These are phyloP conservation scores for Pharnaceum exiguum DNA, from an alignment of 148 eudicot genomes.

Conservation along the genomic window DNA sequence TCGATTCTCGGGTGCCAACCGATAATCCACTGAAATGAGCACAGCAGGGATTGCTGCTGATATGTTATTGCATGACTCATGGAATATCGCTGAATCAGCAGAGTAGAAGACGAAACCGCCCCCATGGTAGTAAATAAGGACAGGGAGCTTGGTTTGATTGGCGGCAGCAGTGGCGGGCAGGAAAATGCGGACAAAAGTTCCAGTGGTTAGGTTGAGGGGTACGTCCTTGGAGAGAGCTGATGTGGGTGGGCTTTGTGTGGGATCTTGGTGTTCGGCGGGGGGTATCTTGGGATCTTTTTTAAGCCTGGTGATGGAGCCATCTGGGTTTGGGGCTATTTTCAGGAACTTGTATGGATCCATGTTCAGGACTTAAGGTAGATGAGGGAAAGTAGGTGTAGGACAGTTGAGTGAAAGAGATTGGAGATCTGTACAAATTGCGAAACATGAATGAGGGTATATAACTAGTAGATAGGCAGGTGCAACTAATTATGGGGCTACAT, in stretches of 20 bases:
- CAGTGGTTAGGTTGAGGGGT: constrained; percentile 39
- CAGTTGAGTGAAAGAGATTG: too few relatives aligned
- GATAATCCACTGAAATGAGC: constrained; percentile 62
- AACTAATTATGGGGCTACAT: constrained; percentile 8
- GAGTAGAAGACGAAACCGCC: constrained; percentile 73
- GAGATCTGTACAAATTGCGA: too few relatives aligned
- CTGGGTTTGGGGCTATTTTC: constrained; percentile 54
- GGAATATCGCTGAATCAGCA: constrained; percentile 44
- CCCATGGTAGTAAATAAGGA: constrained; percentile 66
- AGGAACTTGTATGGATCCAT: constrained; percentile 67
- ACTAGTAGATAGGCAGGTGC: constrained; percentile 1
- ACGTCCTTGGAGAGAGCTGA: constrained; percentile 56
- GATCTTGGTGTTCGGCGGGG: constrained; percentile 20
- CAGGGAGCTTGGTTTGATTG: constrained; percentile 40
- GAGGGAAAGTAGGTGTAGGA: background rate
- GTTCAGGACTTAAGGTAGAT: background rate
- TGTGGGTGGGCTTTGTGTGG: background rate
- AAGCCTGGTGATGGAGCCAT: constrained; percentile 56
- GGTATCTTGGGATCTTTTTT: constrained; percentile 22
- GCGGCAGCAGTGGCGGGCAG: constrained; percentile 24
- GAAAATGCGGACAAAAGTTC: constrained; percentile 66
- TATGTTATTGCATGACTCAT: constrained; percentile 38
- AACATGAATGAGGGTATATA: background rate
- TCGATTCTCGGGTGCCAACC: constrained; percentile 77
- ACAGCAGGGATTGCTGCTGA: constrained; percentile 45